phyloP scores from a whole-genome alignment of 768 basidiomycete species.

The Agaricus sinodeliciosus region DNA sequence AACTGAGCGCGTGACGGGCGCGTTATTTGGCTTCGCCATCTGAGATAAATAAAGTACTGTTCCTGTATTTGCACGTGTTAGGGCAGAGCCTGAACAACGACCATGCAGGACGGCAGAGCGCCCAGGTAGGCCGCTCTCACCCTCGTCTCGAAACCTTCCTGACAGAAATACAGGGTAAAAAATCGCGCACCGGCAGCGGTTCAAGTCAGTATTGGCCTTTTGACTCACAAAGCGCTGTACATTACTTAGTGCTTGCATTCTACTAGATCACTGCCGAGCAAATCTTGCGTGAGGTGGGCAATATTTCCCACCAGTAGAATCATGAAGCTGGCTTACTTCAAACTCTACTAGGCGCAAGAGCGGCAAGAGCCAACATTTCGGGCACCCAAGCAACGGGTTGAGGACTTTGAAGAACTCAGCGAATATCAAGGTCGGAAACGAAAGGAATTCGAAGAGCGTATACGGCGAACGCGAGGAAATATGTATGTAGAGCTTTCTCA shows the following conservation, averaged over 20 bases:
- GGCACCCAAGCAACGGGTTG: conserved; percentile 91
- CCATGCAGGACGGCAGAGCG: conserved; percentile 77
- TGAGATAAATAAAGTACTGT: too few species aligned
- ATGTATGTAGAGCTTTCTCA: conserved; percentile 43
- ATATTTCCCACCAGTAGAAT: neutral
- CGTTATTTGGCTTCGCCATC: too few species aligned
- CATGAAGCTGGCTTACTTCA: neutral
- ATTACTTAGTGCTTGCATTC: conserved; percentile 10
- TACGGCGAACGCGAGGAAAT: conserved; percentile 70
- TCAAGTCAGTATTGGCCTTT: conserved; percentile 48
- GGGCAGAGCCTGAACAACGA: neutral
- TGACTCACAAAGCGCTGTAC: neutral
- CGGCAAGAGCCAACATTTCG: conserved; percentile 88
- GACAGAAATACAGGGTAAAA: conserved; percentile 61
- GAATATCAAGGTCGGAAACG: conserved; percentile 91
- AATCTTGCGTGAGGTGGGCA: conserved; percentile 80
- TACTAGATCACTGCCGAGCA: conserved; percentile 95
- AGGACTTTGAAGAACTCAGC: conserved; percentile 85
- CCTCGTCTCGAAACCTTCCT: neutral
- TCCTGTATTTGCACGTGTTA: neutral
- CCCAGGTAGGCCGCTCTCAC: conserved; percentile 44
- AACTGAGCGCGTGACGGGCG: too few species aligned
- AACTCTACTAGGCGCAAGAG: conserved; percentile 75
- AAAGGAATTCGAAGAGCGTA: conserved; percentile 91
- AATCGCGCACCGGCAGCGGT: conserved; percentile 94